Conservation (phyloP, 2,329 filamentous ascomycete species). For the Pseudogymnoascus sp. region DNA sequence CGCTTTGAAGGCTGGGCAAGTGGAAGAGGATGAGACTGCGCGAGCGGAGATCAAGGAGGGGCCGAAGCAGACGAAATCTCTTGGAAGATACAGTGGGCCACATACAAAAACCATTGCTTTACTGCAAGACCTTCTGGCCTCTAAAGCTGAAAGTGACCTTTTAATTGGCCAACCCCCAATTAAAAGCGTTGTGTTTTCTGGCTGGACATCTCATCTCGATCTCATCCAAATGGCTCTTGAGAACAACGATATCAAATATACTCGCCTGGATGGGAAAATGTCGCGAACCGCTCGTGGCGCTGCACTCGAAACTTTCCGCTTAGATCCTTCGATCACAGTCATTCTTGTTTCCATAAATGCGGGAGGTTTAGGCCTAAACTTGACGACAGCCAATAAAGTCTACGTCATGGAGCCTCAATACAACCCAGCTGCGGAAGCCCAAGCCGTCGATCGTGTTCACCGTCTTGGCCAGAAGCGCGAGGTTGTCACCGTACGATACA, state of each 20-base stretch:
- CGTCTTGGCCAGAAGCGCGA: conserved; percentile 81
- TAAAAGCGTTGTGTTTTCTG: conserved; percentile 91
- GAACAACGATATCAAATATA: conserved; percentile 55
- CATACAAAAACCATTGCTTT: conserved; percentile 87
- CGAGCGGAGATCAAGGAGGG: conserved; percentile 23
- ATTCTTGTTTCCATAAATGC: conserved; percentile 90
- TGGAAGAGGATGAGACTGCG: conserved; percentile 25
- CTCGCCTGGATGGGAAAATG: conserved; percentile 89
- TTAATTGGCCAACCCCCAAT: conserved; percentile 62
- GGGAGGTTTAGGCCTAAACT: conserved; percentile 82
- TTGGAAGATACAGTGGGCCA: conserved; percentile 68
- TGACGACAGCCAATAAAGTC: conserved; percentile 76
- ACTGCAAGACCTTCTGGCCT: conserved; percentile 60
- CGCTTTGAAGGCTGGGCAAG: conserved; percentile 46
- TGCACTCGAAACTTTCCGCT: conserved; percentile 70
- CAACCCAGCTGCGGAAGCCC: conserved; percentile 89
- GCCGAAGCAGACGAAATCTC: conserved; percentile 46
- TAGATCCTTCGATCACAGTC: conserved; percentile 61
- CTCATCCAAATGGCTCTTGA: conserved; percentile 77
- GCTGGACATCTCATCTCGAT: conserved; percentile 93
- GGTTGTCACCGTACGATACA: conserved; percentile 78
- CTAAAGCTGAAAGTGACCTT: conserved; percentile 51
- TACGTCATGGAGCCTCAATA: conserved; percentile 99
- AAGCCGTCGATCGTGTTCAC: conserved; percentile 89
- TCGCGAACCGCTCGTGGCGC: conserved; percentile 60